These are phyloP conservation scores for Hyaloscypha hepaticicola DNA, from an alignment of 495 filamentous ascomycete genomes.

Conservation along the genomic window DNA sequence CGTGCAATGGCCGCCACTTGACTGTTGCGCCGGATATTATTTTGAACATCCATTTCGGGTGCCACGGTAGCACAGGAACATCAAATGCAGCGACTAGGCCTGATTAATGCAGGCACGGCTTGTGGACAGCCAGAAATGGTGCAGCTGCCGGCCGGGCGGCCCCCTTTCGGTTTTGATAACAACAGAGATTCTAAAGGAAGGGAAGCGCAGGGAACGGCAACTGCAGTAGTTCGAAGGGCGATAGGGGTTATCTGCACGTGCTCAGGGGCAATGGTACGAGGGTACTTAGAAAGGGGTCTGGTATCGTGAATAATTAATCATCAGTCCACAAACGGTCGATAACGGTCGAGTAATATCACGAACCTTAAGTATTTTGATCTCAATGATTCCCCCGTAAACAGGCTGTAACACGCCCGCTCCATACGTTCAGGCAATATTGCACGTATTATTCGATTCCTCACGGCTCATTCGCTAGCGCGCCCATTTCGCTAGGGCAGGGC, in stretches of 20 bases:
- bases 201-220: neutral
- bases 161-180: neutral
- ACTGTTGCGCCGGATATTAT: neutral
- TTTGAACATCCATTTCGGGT: neutral
- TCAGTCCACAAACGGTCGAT: neutral
- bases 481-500: neutral
- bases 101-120: neutral
- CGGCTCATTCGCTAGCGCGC: neutral
- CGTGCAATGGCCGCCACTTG: neutral
- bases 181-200: neutral
- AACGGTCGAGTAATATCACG: neutral
- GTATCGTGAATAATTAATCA: neutral
- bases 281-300: neutral
- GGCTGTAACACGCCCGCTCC: neutral
- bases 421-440: neutral
- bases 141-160: neutral
- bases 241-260: neutral
- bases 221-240: neutral
- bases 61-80: neutral
- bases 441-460: neutral
- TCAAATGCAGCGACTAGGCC: neutral
- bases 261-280: neutral
- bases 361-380: neutral
- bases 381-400: neutral
- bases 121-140: neutral